Percentiles rank a stretch among this genome's conserved stretches.
Evolutionary conservation across 345 rosid genomes (phyloP).

Genomic region (Conringia planisiliqua): DNA sequence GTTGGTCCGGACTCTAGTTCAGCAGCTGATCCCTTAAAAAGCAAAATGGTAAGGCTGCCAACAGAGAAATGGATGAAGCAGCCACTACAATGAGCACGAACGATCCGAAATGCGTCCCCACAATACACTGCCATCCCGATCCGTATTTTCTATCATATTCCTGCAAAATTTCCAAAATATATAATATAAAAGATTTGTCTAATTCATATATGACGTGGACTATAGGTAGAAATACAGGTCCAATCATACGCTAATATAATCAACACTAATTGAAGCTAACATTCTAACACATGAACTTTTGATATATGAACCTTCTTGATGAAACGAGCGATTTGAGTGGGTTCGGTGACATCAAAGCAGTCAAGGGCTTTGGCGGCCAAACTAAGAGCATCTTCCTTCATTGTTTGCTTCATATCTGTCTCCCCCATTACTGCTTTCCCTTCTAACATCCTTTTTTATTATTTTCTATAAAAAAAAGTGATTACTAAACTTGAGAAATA

Average conservation of each 20-base stretch:
- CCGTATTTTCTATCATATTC: slow-evolving; percentile 53
- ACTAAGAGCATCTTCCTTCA: slow-evolving; percentile 69
- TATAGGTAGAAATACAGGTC: background rate
- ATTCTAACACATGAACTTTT: background rate
- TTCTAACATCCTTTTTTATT: slow-evolving; percentile 53
- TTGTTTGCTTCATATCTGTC: slow-evolving; percentile 74
- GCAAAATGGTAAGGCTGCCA: slow-evolving; percentile 51
- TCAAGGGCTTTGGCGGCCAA: slow-evolving; percentile 81
- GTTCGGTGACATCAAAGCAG: slow-evolving; percentile 63
- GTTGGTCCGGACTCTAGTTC: background rate
- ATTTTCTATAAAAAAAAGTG: background rate
- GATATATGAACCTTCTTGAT: slow-evolving; percentile 57
- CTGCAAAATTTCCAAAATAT: slow-evolving; percentile 6
- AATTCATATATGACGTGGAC: background rate
- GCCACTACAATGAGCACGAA: slow-evolving; percentile 54
- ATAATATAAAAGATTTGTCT: background rate
- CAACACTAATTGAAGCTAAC: background rate
- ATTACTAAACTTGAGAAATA: background rate
- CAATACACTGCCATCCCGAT: slow-evolving; percentile 58
- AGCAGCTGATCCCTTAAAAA: slow-evolving; percentile 60
- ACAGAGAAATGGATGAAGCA: slow-evolving; percentile 56
- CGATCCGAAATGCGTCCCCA: slow-evolving; percentile 60
- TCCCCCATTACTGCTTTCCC: slow-evolving; percentile 81
- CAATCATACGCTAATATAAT: background rate
- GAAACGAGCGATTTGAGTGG: slow-evolving; percentile 69